Evolutionary conservation across 225 moss, liverwort and hornwort genomes (phyloP), one percentile per base, ranked within the genome.

Genomic region (Marchantia polymorpha): DNA sequence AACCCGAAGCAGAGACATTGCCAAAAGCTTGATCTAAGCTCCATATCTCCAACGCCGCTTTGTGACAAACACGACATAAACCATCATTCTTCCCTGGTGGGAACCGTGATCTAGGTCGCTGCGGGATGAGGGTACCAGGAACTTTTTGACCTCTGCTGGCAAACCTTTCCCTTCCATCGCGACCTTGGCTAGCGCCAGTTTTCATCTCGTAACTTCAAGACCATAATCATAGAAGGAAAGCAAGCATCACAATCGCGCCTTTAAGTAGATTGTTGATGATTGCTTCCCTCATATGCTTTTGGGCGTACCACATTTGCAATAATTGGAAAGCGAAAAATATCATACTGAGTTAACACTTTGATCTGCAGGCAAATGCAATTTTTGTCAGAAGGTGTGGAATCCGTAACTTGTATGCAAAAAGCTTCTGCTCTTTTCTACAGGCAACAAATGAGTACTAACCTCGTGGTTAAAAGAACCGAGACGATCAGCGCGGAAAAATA

Each of bases 401-500:
- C 27, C 47, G 8, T 48, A 60, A 48, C 31, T 30, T 11, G 3
- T 29, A n/a, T 23, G 23, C 13, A 53, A 10, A 61, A 10, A 20
- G 22, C 10, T 23, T 46, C 10, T 64, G 23, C n/a, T 26, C 29
- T 27, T 25, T 55, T 29, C 12, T 55, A 11, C 31, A 20, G 46
- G 46, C 13, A 9, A 59, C 8, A 39, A 58, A 0, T 29, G 0
- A 31, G 10, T 49, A 65, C 77, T 47, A 59, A 94, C 94, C 83
- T 93, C 77, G 25, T 89, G 86, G 0, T 64, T 19, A 50, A 90
- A 84, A 17, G 75, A 49, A 29, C 93, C 93, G 27, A 93, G 74
- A 54, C 80, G 53, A 9, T 92, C 91, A 77, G 93, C 92, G 58
- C 88, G 87, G 30, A 95, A 95, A 67, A 90, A 93, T 56, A 95